Percentiles rank a stretch among this genome's conserved stretches.
Conservation (phyloP, 2,329 filamentous ascomycete genomes). For the Ceratocystis lukuohia region DNA sequence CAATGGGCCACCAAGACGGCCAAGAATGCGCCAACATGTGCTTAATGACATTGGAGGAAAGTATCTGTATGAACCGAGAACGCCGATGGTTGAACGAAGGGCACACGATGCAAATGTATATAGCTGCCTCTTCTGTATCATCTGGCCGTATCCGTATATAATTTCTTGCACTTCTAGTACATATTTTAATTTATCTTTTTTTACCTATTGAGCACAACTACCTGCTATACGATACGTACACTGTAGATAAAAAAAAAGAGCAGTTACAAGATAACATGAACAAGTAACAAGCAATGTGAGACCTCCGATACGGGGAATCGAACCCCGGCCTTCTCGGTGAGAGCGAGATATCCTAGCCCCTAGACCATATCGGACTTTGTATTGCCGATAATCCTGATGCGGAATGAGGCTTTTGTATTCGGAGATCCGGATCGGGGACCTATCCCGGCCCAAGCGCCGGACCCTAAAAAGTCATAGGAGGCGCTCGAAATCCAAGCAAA, state of each 20-base stretch:
- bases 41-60: neutral
- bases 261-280: too few relatives aligned
- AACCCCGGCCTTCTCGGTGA: slow-evolving; percentile 22
- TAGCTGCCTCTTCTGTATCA: neutral
- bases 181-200: neutral
- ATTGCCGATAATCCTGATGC: too few relatives aligned
- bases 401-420: too few relatives aligned
- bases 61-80: neutral
- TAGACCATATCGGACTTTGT: slow-evolving; percentile 13
- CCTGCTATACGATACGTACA: too few relatives aligned
- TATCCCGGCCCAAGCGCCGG: too few relatives aligned
- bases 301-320: slow-evolving; percentile 22
- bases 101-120: neutral
- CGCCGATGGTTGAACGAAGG: neutral
- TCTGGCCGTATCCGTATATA: neutral
- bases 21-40: slow-evolving; percentile 9
- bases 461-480: too few relatives aligned
- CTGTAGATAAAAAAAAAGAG: too few relatives aligned
- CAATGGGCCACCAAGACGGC: slow-evolving; percentile 4
- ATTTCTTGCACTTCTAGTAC: neutral
- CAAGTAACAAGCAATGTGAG: too few relatives aligned
- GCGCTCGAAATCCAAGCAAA: too few relatives aligned
- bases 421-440: too few relatives aligned
- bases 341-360: slow-evolving; percentile 12
- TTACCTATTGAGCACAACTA: neutral